phyloP scores from a whole-genome alignment of 2,329 filamentous ascomycete genomes.

The Orbilia quercus region DNA sequence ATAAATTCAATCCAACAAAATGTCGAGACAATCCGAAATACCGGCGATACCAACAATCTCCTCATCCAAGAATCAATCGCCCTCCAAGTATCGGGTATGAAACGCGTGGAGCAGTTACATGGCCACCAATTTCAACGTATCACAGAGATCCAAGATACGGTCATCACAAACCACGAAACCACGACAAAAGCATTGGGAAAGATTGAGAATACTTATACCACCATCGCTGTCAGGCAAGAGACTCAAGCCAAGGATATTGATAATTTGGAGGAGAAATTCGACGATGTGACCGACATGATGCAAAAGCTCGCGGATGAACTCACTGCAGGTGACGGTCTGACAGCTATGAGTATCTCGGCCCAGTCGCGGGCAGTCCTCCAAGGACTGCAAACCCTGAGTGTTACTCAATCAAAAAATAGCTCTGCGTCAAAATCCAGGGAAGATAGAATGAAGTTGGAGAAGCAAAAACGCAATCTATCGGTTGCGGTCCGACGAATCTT shows the following conservation, averaged over 20 bases:
- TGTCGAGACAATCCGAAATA: constrained; percentile 15
- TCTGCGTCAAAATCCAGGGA: constrained; percentile 11
- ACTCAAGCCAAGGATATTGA: constrained; percentile 9
- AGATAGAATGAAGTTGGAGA: constrained; percentile 18
- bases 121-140: constrained; percentile 28
- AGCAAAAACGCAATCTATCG: constrained; percentile 31
- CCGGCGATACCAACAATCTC: not conserved
- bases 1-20: constrained; percentile 20
- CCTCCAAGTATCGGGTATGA: constrained; percentile 25
- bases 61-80: constrained; percentile 30
- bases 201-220: constrained; percentile 8
- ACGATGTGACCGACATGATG: constrained; percentile 3
- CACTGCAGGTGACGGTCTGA: not conserved
- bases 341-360: not conserved
- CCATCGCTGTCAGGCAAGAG: constrained; percentile 8
- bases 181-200: not conserved
- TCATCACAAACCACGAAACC: constrained; percentile 17
- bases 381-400: constrained; percentile 12
- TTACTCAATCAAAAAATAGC: not conserved
- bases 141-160: constrained; percentile 27
- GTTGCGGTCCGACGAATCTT: constrained; percentile 16
- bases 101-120: constrained; percentile 20
- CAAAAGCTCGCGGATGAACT: constrained; percentile 6
- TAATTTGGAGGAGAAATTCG: constrained; percentile 9
- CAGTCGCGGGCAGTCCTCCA: constrained; percentile 9